Evolutionary conservation across 83 land plant genomes (phyloP), one percentile per base, ranked within the genome.

Genomic region (Picea abies): DNA sequence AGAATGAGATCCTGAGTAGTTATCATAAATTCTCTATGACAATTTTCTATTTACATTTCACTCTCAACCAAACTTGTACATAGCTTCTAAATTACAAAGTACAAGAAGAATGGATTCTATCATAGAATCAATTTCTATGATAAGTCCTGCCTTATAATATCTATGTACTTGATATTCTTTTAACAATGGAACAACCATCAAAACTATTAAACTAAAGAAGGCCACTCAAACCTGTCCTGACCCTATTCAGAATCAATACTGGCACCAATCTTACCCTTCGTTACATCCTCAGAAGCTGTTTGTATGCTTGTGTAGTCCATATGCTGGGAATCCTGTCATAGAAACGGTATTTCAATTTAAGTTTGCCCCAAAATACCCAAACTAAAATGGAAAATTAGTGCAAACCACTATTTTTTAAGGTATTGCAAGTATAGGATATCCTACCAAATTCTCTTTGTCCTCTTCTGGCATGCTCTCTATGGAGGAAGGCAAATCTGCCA

Each of bases 361-460:
- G 23, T 9, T 72, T 69, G 19, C 44, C 76, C n/a, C 56, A 71
- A 35, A 71, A 5, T 14, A 11, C 70, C 25, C 56, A n/a, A 8
- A 72, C 44, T 19, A 17, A 39, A 19, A 17, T 39, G n/a, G 16
- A 37, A 71, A 71, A 71, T 9, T 6, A 39, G 41, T 72, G 35
- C 56, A 19, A 37, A 20, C n/a, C 49, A 41, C n/a, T 72, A 2
- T 1, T 39, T 69, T 17, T 26, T 32, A 15, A 35, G 73, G 44
- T 35, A 14, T 29, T 32, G 72, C 19, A 29, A 69, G 32, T 5
- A 4, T 69, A 4, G 35, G 14, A 67, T 67, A 5, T 71, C 56
- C 52, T 72, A 72, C 76, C 76, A 41, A 37, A 49, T 72, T 72
- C 76, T 72, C 76, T 41, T 72, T 72, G 76, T 72, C 76, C n/a